Percentiles rank a stretch among this genome's conserved stretches.
Evolutionary conservation across 176 grass and related monocot species (phyloP).

Genomic region (Alopecurus myosuroides): DNA sequence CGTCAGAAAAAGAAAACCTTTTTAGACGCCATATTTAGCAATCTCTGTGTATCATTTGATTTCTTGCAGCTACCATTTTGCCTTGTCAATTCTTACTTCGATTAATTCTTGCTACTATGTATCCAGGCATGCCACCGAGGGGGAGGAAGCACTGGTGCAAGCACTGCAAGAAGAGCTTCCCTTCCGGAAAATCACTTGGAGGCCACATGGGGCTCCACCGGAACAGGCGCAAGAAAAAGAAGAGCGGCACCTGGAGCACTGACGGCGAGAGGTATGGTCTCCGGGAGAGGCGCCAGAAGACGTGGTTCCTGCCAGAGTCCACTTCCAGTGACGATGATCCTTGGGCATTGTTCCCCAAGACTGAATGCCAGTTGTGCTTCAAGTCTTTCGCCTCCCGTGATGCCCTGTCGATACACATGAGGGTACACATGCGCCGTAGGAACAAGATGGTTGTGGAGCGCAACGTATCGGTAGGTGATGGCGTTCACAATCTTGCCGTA

Average conservation of each 20-base stretch:
- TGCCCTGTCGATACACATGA: conserved; percentile 25
- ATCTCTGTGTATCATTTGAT: not conserved
- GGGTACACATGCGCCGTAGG: not conserved
- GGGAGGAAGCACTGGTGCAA: conserved; percentile 34
- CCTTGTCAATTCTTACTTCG: not conserved
- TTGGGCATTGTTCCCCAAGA: conserved; percentile 7
- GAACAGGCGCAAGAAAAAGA: conserved; percentile 1
- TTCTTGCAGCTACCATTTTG: not conserved
- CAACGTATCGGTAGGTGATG: not conserved
- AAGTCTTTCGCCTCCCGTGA: conserved; percentile 10
- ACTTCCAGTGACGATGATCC: conserved; percentile 24
- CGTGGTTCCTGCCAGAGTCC: not conserved
- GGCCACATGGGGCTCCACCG: conserved; percentile 39
- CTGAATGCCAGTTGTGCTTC: conserved; percentile 35
- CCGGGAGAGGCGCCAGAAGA: not conserved
- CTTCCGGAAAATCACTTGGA: conserved; percentile 22
- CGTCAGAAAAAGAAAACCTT: not conserved
- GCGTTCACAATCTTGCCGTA: not conserved
- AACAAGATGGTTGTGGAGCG: not conserved
- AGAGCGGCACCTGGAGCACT: not conserved
- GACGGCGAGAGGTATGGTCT: conserved; percentile 2
- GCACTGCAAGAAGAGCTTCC: conserved; percentile 40
- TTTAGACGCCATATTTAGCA: not conserved
- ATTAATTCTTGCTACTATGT: not conserved
- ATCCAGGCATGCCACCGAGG: conserved; percentile 23